phyloP scores from a whole-genome alignment of 768 basidiomycete genomes.

The Amanita phalloides region DNA sequence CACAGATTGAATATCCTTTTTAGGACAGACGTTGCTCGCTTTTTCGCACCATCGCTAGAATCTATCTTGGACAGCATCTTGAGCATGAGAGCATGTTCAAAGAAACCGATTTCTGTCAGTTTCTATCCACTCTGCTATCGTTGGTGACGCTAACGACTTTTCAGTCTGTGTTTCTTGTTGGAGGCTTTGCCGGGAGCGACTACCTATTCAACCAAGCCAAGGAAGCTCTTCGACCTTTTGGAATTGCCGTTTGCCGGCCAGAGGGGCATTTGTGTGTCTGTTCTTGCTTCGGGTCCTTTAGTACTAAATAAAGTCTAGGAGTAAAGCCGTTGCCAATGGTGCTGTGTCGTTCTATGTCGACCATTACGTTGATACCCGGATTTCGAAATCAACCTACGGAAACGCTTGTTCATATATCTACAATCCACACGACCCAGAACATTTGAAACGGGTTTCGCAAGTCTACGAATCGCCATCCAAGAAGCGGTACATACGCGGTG shows the following conservation, averaged over 20 bases:
- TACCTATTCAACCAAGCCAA: slow-evolving; percentile 28
- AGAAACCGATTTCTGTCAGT: neutral
- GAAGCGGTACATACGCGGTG: slow-evolving; percentile 8
- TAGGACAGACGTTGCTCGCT: slow-evolving; percentile 10
- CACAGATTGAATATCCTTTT: neutral
- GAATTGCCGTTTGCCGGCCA: slow-evolving; percentile 24
- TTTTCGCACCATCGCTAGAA: slow-evolving; percentile 12
- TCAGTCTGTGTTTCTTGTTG: slow-evolving; percentile 26
- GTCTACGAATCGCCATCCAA: slow-evolving; percentile 5
- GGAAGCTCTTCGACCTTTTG: slow-evolving; percentile 16
- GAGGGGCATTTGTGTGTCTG: slow-evolving; percentile 30
- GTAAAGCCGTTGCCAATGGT: slow-evolving; percentile 12
- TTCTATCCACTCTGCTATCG: too few relatives aligned
- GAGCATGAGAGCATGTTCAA: slow-evolving; percentile 1
- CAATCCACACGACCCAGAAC: slow-evolving; percentile 8
- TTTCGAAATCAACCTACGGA: slow-evolving; percentile 10
- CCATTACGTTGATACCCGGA: slow-evolving; percentile 8
- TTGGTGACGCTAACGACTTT: neutral
- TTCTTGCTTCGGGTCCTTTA: neutral
- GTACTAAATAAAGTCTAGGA: slow-evolving; percentile 4
- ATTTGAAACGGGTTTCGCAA: slow-evolving; percentile 3
- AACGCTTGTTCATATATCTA: slow-evolving; percentile 8
- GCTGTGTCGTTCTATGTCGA: slow-evolving; percentile 13
- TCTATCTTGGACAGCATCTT: slow-evolving; percentile 7
- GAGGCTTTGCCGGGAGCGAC: slow-evolving; percentile 35